Evolutionary conservation across 768 basidiomycete species (phyloP).

Genomic region (Rhodotorula taiwanensis): DNA sequence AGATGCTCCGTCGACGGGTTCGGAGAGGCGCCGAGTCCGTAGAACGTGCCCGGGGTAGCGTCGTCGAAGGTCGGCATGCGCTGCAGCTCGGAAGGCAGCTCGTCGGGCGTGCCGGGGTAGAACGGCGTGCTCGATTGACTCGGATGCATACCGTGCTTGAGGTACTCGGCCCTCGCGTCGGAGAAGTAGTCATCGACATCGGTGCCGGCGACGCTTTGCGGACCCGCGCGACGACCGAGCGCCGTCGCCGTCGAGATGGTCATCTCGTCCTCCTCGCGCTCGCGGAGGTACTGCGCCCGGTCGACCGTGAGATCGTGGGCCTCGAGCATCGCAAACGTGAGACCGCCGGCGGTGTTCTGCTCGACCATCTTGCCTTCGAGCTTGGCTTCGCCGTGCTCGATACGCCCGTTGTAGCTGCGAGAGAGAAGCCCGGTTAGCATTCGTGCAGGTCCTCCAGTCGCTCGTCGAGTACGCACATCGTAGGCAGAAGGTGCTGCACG

Average conservation of each 20-base stretch:
- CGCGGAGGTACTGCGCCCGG: slow-evolving; percentile 32
- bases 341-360: slow-evolving; percentile 24
- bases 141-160: slow-evolving; percentile 13
- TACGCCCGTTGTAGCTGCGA: slow-evolving; percentile 32
- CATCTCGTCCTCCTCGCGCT: slow-evolving; percentile 35
- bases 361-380: slow-evolving; percentile 31
- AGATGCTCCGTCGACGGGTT: slow-evolving; percentile 28
- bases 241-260: slow-evolving; percentile 28
- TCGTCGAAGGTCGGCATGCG: slow-evolving; percentile 20
- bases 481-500: slow-evolving; percentile 43
- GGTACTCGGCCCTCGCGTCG: slow-evolving; percentile 17
- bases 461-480: too few relatives aligned
- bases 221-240: neutral
- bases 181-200: slow-evolving; percentile 30
- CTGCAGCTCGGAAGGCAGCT: slow-evolving; percentile 23
- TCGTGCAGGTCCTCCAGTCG: too few relatives aligned
- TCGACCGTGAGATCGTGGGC: slow-evolving; percentile 47
- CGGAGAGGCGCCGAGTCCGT: neutral
- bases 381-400: slow-evolving; percentile 22
- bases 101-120: slow-evolving; percentile 10
- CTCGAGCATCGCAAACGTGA: slow-evolving; percentile 30
- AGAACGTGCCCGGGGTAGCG: neutral
- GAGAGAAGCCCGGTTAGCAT: neutral
- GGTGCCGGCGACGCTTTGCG: slow-evolving; percentile 1
- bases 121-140: neutral